A percentile compares a stretch with the other conserved stretches of the same genome.
Conservation (phyloP, 495 filamentous ascomycete genomes). For the Aspergillus hancockii region DNA sequence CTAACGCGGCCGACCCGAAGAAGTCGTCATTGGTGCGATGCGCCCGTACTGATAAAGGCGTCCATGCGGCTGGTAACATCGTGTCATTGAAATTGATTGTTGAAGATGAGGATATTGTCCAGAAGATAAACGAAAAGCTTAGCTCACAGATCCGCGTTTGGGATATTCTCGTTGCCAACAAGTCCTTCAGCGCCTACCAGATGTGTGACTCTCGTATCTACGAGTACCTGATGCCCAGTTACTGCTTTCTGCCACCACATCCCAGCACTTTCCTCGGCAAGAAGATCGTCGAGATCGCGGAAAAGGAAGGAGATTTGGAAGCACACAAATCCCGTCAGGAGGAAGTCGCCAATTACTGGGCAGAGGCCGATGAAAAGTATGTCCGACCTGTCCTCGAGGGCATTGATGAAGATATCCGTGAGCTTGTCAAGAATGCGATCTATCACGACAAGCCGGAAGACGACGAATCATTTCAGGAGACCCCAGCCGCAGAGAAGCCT, state of each 20-base stretch:
- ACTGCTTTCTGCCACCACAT: conserved; percentile 88
- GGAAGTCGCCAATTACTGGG: conserved; percentile 81
- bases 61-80: conserved; percentile 95
- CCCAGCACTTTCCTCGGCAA: conserved; percentile 81
- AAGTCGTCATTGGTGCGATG: conserved; percentile 94
- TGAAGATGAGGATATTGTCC: conserved; percentile 81
- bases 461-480: neutral
- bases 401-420: conserved; percentile 49
- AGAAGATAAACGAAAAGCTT: conserved; percentile 86
- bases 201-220: conserved; percentile 92
- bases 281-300: conserved; percentile 69
- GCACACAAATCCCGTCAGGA: conserved; percentile 66
- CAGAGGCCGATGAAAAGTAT: conserved; percentile 69
- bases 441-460: conserved; percentile 29
- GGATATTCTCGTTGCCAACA: conserved; percentile 83
- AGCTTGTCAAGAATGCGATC: conserved; percentile 41
- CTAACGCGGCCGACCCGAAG: conserved; percentile 93
- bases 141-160: conserved; percentile 89
- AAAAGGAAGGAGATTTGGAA: conserved; percentile 69
- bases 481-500: conserved; percentile 14
- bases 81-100: conserved; percentile 95
- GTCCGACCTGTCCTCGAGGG: conserved; percentile 70
- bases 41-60: conserved; percentile 95
- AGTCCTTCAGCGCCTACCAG: conserved; percentile 87
- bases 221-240: conserved; percentile 91